Evolutionary conservation across 2,329 filamentous ascomycete genomes (phyloP).

Genomic region (Alternaria dauci): DNA sequence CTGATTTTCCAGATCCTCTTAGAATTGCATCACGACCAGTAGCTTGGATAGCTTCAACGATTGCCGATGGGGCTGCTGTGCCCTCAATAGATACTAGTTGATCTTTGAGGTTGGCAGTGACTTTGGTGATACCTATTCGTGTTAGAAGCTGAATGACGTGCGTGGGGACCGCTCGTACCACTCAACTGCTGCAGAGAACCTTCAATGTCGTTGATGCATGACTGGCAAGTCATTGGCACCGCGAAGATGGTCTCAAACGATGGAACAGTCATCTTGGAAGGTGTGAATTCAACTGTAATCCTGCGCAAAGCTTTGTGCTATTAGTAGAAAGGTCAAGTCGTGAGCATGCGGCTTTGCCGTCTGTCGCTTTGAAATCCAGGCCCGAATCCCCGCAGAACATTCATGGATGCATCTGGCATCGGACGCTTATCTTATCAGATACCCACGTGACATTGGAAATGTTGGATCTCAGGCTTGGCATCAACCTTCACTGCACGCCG

Average conservation of each 20-base stretch:
- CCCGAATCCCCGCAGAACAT: slow-evolving; percentile 18
- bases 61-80: slow-evolving; percentile 88
- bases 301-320: background rate
- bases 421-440: slow-evolving; percentile 9
- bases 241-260: slow-evolving; percentile 83
- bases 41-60: slow-evolving; percentile 85
- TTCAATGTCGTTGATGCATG: slow-evolving; percentile 87
- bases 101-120: slow-evolving; percentile 81
- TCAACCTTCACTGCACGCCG: slow-evolving; percentile 22
- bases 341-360: slow-evolving; percentile 21
- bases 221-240: slow-evolving; percentile 90
- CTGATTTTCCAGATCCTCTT: slow-evolving; percentile 83
- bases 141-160: slow-evolving; percentile 35
- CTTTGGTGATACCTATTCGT: slow-evolving; percentile 76
- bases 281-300: background rate
- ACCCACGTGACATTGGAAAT: slow-evolving; percentile 29
- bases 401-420: background rate
- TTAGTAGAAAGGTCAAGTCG: slow-evolving; percentile 16
- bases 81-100: slow-evolving; percentile 87
- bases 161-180: slow-evolving; percentile 56
- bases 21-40: slow-evolving; percentile 95
- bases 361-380: slow-evolving; percentile 46
- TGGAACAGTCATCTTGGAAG: slow-evolving; percentile 42
- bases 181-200: slow-evolving; percentile 77
- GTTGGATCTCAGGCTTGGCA: slow-evolving; percentile 24